Evolutionary conservation across 1,284 basidiomycete species (phyloP), one percentile per base, ranked within the genome.

Genomic region (Fistulina hepatica): DNA sequence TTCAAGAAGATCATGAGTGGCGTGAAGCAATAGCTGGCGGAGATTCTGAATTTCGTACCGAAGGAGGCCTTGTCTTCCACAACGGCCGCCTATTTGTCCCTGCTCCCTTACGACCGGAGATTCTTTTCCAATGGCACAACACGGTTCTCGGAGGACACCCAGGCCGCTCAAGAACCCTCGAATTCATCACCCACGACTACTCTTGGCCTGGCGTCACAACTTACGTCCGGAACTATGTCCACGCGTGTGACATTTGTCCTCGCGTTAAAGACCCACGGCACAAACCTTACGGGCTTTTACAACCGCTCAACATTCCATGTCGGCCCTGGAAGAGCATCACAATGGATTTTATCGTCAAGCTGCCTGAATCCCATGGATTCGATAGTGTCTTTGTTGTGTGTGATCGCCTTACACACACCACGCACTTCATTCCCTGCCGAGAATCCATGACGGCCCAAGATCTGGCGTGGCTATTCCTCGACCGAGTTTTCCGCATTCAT

Each of bases 341-440:
- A 0, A 58, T 64, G 54, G 63, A 67, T 44, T 51, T 56, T 44
- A 63, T 67, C 28, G 52, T 48, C 8, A 40, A 54, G 20, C 51
- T 67, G 0, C 63, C 60, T 2, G 6, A 12, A 2, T 59, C 56
- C 1, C 27, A 49, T 0, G 52, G 52, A 1, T 60, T 40, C 44
- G 48, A 59, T 36, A 33, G 53, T 5, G 61, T 67, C 31, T 43
- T 63, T 4, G 59, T 66, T 3, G 40, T 65, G 1, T 54, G 63
- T 3, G 52, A 59, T 42, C 41, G 59, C 0, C 44, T 62, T 20
- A 56, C 60, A 12, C 63, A 65, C 44, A 38, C 43, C 39, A 49
- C 52, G 1, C 42, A 52, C 32, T 59, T 65, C 39, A 55, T 60
- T 34, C 45, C 47, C 16, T 45, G 52, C 4, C 27, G 44, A 15